Percentiles rank a stretch among this genome's conserved stretches.
Evolutionary conservation across 495 filamentous ascomycete species (phyloP).

Genomic region (Neohortaea acidophila): DNA sequence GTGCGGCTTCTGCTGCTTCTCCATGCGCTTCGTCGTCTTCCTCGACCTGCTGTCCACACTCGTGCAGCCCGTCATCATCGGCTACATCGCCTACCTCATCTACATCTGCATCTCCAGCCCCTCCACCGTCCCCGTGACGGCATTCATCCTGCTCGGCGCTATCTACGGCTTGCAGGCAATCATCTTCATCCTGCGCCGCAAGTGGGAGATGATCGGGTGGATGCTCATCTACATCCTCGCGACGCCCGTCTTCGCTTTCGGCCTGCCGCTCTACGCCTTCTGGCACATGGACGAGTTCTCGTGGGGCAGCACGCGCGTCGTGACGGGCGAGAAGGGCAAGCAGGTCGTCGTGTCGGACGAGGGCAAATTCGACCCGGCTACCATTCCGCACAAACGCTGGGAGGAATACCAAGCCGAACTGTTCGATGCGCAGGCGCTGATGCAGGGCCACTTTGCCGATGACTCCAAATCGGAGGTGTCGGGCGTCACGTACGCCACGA

Average conservation of each 20-base stretch:
- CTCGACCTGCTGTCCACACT: slow-evolving; percentile 83
- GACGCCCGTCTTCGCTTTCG: slow-evolving; percentile 82
- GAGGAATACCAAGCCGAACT: slow-evolving; percentile 97
- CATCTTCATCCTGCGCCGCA: slow-evolving; percentile 87
- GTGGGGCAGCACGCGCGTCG: slow-evolving; percentile 92
- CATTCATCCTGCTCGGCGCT: slow-evolving; percentile 78
- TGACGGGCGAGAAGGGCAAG: slow-evolving; percentile 87
- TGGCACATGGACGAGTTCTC: slow-evolving; percentile 99
- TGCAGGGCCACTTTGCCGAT: slow-evolving; percentile 45
- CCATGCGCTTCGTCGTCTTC: slow-evolving; percentile 97
- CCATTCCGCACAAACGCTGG: slow-evolving; percentile 95
- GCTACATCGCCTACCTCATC: slow-evolving; percentile 81
- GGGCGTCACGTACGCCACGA: slow-evolving; percentile 82
- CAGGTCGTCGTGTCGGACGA: slow-evolving; percentile 93
- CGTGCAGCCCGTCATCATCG: slow-evolving; percentile 82
- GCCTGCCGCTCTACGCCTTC: slow-evolving; percentile 86
- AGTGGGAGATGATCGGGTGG: slow-evolving; percentile 99
- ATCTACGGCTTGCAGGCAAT: slow-evolving; percentile 95
- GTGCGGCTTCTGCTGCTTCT: slow-evolving; percentile 99
- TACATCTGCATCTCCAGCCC: slow-evolving; percentile 47
- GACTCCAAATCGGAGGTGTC: slow-evolving; percentile 79
- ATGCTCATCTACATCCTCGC: slow-evolving; percentile 93
- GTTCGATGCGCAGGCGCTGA: slow-evolving; percentile 79
- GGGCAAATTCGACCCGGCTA: slow-evolving; percentile 89
- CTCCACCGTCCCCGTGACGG: slow-evolving; percentile 56